Evolutionary conservation across 164 flowering plant species (phyloP).

Genomic region (Magnolia kwangsiensis): DNA sequence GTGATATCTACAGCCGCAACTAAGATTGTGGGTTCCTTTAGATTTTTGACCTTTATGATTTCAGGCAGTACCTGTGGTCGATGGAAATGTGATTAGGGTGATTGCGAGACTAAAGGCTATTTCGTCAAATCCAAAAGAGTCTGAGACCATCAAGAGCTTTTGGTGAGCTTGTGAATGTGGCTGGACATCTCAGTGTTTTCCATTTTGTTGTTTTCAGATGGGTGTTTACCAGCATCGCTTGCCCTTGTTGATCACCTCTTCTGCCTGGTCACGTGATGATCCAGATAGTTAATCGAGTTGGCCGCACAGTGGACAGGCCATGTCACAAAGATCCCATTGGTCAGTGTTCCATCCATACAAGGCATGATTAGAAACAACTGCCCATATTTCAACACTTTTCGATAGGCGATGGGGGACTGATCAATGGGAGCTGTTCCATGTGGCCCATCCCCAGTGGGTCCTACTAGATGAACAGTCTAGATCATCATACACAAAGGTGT

Average conservation of each 20-base stretch:
- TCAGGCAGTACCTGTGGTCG: slow-evolving; percentile 92
- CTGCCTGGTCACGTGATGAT: background rate
- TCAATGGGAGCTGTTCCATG: no score
- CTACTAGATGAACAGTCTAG: background rate
- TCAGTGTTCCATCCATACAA: background rate
- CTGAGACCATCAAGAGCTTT: slow-evolving; percentile 45
- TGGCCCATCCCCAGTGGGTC: background rate
- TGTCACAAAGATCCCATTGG: background rate
- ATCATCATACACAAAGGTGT: no score
- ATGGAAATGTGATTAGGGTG: slow-evolving; percentile 90
- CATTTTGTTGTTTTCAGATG: background rate
- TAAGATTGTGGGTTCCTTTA: background rate
- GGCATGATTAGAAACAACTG: background rate
- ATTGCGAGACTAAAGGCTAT: slow-evolving; percentile 78
- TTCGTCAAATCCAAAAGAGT: slow-evolving; percentile 78
- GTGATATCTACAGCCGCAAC: background rate
- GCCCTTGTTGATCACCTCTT: background rate
- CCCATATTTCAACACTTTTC: no score
- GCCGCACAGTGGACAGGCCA: background rate
- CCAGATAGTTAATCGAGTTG: background rate
- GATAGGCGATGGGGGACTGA: no score
- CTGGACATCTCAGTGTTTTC: background rate
- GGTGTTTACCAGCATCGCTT: background rate
- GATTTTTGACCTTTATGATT: slow-evolving; percentile 12
- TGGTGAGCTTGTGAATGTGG: slow-evolving; percentile 52